Evolutionary conservation across 371 early-diverging fungal genomes (phyloP).

Genomic region (Rhizopus microsporus): DNA sequence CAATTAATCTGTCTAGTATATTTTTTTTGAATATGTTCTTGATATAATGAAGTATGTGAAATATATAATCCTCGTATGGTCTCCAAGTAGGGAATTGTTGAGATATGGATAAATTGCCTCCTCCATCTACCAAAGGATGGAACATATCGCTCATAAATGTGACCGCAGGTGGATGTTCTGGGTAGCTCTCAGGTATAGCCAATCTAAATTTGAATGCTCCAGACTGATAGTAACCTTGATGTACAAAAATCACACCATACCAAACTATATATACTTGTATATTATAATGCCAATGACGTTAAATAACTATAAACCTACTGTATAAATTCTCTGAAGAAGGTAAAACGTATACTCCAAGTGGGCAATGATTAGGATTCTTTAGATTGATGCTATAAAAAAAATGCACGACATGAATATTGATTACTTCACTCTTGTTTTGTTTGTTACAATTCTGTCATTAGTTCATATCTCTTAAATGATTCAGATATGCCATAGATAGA

Average conservation of each 20-base stretch:
- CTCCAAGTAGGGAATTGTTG: slow-evolving; percentile 85
- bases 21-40: slow-evolving; percentile 82
- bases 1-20: slow-evolving; percentile 69
- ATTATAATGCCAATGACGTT: not conserved
- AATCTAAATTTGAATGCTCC: slow-evolving; percentile 94
- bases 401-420: not conserved
- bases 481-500: slow-evolving; percentile 19
- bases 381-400: slow-evolving; percentile 65
- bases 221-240: slow-evolving; percentile 88
- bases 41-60: slow-evolving; percentile 83
- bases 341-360: slow-evolving; percentile 85
- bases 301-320: slow-evolving; percentile 43
- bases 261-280: slow-evolving; percentile 55
- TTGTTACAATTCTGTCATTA: slow-evolving; percentile 55
- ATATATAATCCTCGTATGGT: slow-evolving; percentile 81
- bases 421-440: not conserved
- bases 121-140: slow-evolving; percentile 90
- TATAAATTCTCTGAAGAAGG: slow-evolving; percentile 78
- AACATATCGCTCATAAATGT: slow-evolving; percentile 89
- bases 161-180: slow-evolving; percentile 84
- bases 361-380: slow-evolving; percentile 76
- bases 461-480: slow-evolving; percentile 46
- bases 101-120: slow-evolving; percentile 67
- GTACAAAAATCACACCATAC: slow-evolving; percentile 86
- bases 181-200: slow-evolving; percentile 87